These are phyloP conservation scores for Arxiozyma bovina DNA, from an alignment of 1,139 yeast species.

Conservation along the genomic window DNA sequence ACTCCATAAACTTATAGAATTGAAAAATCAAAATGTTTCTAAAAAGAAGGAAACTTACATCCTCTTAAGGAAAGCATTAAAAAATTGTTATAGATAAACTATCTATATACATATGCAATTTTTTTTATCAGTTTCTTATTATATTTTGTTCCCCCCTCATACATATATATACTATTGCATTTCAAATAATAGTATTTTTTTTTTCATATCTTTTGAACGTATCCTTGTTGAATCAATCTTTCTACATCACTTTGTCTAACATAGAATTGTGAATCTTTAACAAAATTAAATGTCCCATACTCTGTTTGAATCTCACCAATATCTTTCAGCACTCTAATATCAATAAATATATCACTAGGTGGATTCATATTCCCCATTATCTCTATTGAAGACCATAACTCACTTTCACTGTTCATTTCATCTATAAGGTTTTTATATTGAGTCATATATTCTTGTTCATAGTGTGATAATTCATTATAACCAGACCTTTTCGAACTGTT, in stretches of 20 bases:
- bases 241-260: conserved; percentile 93
- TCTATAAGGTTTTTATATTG: conserved; percentile 64
- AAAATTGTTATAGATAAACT: background rate
- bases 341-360: conserved; percentile 84
- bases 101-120: background rate
- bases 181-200: background rate
- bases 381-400: conserved; percentile 72
- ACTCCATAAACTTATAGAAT: background rate
- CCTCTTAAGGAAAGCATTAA: background rate
- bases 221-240: conserved; percentile 88
- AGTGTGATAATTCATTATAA: conserved; percentile 48
- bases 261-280: conserved; percentile 92
- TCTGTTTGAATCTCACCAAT: conserved; percentile 98
- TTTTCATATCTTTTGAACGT: conserved; percentile 58
- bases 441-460: conserved; percentile 72
- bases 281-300: conserved; percentile 87
- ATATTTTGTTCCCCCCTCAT: background rate
- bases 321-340: conserved; percentile 83
- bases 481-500: background rate
- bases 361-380: conserved; percentile 81
- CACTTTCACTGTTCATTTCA: conserved; percentile 58
- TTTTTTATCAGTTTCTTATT: background rate
- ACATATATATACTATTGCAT: background rate
- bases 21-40: background rate
- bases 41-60: background rate